These are phyloP conservation scores for Colletotrichum horii DNA, from an alignment of 2,329 filamentous ascomycete genomes.

Conservation along the genomic window DNA sequence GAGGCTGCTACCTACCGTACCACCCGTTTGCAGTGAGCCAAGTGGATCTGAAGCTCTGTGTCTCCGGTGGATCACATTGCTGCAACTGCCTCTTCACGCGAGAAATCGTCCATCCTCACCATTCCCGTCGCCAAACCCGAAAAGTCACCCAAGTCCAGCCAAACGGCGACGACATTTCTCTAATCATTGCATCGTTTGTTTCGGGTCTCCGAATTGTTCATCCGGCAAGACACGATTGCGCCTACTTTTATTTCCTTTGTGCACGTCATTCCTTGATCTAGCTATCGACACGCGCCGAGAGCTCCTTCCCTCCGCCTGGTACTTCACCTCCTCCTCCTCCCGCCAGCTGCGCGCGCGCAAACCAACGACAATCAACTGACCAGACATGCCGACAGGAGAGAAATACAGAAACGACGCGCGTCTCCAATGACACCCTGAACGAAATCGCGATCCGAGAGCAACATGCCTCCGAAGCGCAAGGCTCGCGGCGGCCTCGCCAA, in stretches of 20 bases:
- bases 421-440: slow-evolving; percentile 18
- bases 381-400: not conserved
- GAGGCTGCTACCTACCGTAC: slow-evolving; percentile 14
- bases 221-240: not conserved
- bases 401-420: not conserved
- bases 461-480: slow-evolving; percentile 67
- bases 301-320: slow-evolving; percentile 6
- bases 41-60: slow-evolving; percentile 16
- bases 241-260: not conserved
- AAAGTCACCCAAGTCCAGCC: not conserved
- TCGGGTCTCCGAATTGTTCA: not conserved
- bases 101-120: slow-evolving; percentile 13
- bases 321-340: not conserved
- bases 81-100: slow-evolving; percentile 18
- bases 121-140: not conserved
- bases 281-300: slow-evolving; percentile 20
- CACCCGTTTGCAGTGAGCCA: slow-evolving; percentile 6
- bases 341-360: not conserved
- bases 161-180: not conserved
- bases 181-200: not conserved
- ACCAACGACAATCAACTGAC: not conserved
- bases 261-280: not conserved
- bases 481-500: slow-evolving; percentile 55
- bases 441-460: slow-evolving; percentile 26
- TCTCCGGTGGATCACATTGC: not conserved